Percentiles rank a stretch among this genome's conserved stretches.
phyloP scores from a whole-genome alignment of 495 filamentous ascomycete genomes.

The Talaromyces adpressus region DNA sequence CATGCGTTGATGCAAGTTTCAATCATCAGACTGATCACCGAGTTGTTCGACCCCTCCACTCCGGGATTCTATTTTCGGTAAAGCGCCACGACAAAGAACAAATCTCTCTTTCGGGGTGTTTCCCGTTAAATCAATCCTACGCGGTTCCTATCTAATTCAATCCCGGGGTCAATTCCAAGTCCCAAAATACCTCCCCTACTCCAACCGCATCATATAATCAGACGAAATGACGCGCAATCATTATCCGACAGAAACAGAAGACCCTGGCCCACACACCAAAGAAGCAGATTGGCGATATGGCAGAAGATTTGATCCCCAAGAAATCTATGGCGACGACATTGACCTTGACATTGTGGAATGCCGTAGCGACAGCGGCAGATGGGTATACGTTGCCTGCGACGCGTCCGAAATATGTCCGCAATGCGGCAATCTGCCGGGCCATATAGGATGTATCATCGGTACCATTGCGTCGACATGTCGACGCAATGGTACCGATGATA shows the following conservation, averaged over 20 bases:
- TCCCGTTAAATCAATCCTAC: background rate
- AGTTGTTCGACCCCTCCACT: background rate
- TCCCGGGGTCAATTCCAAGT: background rate
- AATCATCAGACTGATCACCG: background rate
- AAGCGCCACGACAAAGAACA: background rate
- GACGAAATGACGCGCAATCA: background rate
- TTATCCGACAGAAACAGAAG: background rate
- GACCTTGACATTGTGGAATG: background rate
- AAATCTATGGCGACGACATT: background rate
- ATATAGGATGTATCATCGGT: background rate
- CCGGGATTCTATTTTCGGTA: background rate
- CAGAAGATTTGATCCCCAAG: background rate
- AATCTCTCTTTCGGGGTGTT: background rate
- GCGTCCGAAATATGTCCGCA: background rate
- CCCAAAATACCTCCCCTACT: background rate
- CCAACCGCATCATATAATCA: background rate
- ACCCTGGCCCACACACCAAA: background rate
- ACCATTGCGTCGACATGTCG: background rate
- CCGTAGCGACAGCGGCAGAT: background rate
- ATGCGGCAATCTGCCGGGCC: background rate
- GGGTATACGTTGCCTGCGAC: background rate
- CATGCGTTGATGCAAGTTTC: background rate
- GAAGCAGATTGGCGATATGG: background rate
- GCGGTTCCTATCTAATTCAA: background rate
- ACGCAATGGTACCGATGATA: background rate